Conservation (phyloP, 345 rosid species). For the Eutrema heterophyllum region DNA sequence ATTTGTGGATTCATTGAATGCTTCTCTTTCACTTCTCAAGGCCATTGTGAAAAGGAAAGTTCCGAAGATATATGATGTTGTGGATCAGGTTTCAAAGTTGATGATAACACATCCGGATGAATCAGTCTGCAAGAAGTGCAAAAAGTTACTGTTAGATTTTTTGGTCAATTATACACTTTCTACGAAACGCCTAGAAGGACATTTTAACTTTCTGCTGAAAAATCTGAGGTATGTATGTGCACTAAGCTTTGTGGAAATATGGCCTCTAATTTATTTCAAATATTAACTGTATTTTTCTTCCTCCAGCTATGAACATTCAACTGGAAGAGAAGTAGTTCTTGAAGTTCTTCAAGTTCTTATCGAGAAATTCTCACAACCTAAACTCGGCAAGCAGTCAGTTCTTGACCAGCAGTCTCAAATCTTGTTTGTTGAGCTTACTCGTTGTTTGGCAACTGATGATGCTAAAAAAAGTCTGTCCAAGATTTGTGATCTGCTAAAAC, state of each 20-base stretch:
- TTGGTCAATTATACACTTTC: slow-evolving; percentile 50
- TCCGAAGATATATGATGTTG: slow-evolving; percentile 65
- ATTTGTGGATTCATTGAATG: slow-evolving; percentile 37
- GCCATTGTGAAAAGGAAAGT: slow-evolving; percentile 56
- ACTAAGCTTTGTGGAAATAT: background rate
- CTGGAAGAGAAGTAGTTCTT: slow-evolving; percentile 81
- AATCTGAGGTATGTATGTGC: slow-evolving; percentile 50
- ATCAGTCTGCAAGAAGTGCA: slow-evolving; percentile 64
- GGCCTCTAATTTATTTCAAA: background rate
- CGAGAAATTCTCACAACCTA: slow-evolving; percentile 37
- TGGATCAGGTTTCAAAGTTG: slow-evolving; percentile 48
- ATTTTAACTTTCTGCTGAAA: slow-evolving; percentile 45
- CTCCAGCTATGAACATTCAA: slow-evolving; percentile 60
- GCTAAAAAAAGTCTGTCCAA: slow-evolving; percentile 48
- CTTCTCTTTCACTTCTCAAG: slow-evolving; percentile 66
- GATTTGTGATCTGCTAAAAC: slow-evolving; percentile 49
- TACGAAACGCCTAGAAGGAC: slow-evolving; percentile 43
- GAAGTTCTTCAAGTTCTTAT: slow-evolving; percentile 62
- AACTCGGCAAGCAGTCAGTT: slow-evolving; percentile 20
- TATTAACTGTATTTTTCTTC: background rate
- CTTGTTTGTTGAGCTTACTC: slow-evolving; percentile 51
- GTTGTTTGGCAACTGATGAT: slow-evolving; percentile 52
- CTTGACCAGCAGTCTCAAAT: slow-evolving; percentile 49
- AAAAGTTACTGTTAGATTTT: slow-evolving; percentile 53
- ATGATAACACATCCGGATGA: slow-evolving; percentile 70